These are phyloP conservation scores for Retiboletus fuscus DNA, from an alignment of 1,284 basidiomycete species.

Conservation along the genomic window DNA sequence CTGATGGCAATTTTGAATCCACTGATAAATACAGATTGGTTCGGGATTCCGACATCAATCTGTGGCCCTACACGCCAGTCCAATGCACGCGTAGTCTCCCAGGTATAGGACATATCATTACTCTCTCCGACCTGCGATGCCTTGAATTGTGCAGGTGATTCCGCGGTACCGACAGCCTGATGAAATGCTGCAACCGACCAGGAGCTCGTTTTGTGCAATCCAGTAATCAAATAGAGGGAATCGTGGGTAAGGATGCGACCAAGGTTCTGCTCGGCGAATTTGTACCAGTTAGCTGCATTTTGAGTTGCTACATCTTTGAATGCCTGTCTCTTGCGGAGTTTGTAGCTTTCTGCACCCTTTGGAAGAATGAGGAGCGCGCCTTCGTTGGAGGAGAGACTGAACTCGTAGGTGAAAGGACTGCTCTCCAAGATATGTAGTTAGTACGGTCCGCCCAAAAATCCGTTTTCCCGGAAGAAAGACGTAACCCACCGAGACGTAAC, in stretches of 20 bases:
- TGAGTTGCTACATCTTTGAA: conserved; percentile 11
- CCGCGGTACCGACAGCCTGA: neutral
- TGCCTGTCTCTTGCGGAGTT: conserved; percentile 9
- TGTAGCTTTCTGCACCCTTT: conserved; percentile 26
- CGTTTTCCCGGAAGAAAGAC: neutral
- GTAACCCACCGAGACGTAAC: conserved; percentile 9
- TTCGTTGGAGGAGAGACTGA: conserved; percentile 30
- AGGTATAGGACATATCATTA: neutral
- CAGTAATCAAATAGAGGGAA: conserved; percentile 36
- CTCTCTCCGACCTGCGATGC: neutral
- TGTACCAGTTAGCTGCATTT: conserved; percentile 26
- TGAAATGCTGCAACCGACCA: conserved; percentile 33
- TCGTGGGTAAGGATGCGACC: conserved; percentile 31
- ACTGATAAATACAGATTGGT: too few species aligned
- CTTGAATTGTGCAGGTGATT: conserved; percentile 25
- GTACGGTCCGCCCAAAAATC: neutral
- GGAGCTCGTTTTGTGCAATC: conserved; percentile 26
- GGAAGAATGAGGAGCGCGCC: conserved; percentile 36
- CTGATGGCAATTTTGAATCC: too few species aligned
- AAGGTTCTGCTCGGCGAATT: conserved; percentile 21
- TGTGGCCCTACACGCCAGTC: too few species aligned
- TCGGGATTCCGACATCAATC: too few species aligned
- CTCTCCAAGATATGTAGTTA: neutral
- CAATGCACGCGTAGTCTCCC: too few species aligned
- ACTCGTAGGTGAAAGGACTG: conserved; percentile 19